These are phyloP conservation scores for Flaveria bidentis DNA, from an alignment of 129 eudicot species.

Conservation along the genomic window DNA sequence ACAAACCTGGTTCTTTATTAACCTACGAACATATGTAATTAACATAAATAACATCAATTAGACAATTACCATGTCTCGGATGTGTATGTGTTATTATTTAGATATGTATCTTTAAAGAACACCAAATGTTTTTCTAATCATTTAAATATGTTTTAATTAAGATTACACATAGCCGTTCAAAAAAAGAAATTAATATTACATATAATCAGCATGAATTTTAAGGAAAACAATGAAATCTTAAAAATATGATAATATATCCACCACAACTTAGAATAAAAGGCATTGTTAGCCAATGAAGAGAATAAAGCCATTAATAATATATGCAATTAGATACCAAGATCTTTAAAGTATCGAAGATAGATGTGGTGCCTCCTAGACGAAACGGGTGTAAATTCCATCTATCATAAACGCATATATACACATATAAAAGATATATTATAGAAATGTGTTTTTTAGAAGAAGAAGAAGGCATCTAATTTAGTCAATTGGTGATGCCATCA, in stretches of 20 bases:
- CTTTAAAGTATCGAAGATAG: not conserved
- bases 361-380: not conserved
- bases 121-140: not conserved
- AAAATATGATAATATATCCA: not conserved
- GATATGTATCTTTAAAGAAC: not conserved
- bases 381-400: not conserved
- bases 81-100: too few species aligned
- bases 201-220: not conserved
- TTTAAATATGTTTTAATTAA: not conserved
- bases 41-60: too few species aligned
- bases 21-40: too few species aligned
- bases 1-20: too few species aligned
- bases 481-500: not conserved
- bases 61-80: too few species aligned
- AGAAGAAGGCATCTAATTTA: not conserved
- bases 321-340: not conserved
- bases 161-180: not conserved
- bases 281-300: not conserved
- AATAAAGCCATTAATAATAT: not conserved
- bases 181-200: not conserved
- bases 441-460: not conserved
- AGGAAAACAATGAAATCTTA: too few species aligned
- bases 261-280: not conserved
- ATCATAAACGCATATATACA: not conserved
- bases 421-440: not conserved